phyloP scores from a whole-genome alignment of 306 rosid genomes.

The Carpinus fangiana region DNA sequence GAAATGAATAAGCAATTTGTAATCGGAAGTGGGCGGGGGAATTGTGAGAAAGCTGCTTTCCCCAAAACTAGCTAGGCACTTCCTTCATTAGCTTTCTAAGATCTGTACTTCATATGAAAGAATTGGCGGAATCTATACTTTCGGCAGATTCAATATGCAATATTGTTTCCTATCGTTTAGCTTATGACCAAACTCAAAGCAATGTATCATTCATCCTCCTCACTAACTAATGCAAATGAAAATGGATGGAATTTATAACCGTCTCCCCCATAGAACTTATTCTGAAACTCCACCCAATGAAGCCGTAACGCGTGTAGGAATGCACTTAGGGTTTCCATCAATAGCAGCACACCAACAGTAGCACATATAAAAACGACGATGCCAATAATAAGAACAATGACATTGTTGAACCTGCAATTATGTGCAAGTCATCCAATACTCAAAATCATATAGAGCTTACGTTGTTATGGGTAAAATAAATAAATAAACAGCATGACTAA shows the following conservation, averaged over 20 bases:
- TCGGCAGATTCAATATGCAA: background rate
- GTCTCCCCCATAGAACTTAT: slow-evolving; percentile 88
- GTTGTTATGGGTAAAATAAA: background rate
- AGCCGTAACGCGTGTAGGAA: slow-evolving; percentile 96
- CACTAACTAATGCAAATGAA: slow-evolving; percentile 49
- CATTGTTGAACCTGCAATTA: slow-evolving; percentile 62
- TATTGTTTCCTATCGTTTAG: background rate
- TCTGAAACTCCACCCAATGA: slow-evolving; percentile 97
- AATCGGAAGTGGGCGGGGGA: background rate
- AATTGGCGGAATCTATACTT: background rate
- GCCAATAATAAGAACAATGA: slow-evolving; percentile 66
- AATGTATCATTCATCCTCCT: slow-evolving; percentile 60
- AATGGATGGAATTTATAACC: slow-evolving; percentile 85
- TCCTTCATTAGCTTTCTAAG: background rate
- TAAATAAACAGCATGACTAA: background rate
- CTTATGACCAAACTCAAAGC: background rate
- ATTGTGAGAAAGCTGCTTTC: background rate
- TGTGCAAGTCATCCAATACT: background rate
- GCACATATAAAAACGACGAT: slow-evolving; percentile 71
- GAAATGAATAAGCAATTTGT: background rate
- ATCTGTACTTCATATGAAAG: background rate
- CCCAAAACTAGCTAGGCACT: background rate
- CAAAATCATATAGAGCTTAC: background rate
- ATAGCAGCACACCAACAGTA: slow-evolving; percentile 82
- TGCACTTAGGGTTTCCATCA: slow-evolving; percentile 94